phyloP scores from a whole-genome alignment of 2,329 filamentous ascomycete species.

The Ophiostoma ulmi region DNA sequence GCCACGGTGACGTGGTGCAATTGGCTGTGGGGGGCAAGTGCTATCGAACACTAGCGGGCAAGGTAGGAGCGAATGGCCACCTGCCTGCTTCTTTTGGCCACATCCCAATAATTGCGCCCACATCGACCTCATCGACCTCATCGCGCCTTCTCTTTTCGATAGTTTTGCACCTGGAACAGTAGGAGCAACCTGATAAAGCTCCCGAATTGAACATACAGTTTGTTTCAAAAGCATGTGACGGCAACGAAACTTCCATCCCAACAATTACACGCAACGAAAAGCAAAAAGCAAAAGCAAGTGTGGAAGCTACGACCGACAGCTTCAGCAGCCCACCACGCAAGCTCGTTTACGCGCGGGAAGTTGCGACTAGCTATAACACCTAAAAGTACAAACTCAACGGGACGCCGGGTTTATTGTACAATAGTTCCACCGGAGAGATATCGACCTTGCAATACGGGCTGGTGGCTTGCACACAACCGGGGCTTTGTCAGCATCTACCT shows the following conservation, averaged over 20 bases:
- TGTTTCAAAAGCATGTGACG: not conserved
- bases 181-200: not conserved
- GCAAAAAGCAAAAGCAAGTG: not conserved
- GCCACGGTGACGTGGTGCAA: conserved; percentile 14
- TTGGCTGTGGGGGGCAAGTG: conserved; percentile 16
- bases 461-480: not conserved
- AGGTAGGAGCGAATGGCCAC: conserved; percentile 8
- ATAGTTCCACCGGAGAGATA: not conserved
- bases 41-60: conserved; percentile 14
- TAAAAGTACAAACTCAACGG: not conserved
- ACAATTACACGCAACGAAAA: not conserved
- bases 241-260: not conserved
- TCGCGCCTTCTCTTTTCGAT: not conserved
- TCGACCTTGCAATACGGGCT: not conserved
- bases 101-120: conserved; percentile 15
- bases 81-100: conserved; percentile 12
- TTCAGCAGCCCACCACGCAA: not conserved
- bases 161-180: not conserved
- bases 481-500: not conserved
- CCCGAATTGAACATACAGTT: not conserved
- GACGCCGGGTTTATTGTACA: not conserved
- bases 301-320: conserved; percentile 4
- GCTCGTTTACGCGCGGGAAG: not conserved
- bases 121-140: not conserved
- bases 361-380: not conserved